These are phyloP conservation scores for Emydomyces testavorans DNA, from an alignment of 2,329 filamentous ascomycete genomes.

Conservation along the genomic window DNA sequence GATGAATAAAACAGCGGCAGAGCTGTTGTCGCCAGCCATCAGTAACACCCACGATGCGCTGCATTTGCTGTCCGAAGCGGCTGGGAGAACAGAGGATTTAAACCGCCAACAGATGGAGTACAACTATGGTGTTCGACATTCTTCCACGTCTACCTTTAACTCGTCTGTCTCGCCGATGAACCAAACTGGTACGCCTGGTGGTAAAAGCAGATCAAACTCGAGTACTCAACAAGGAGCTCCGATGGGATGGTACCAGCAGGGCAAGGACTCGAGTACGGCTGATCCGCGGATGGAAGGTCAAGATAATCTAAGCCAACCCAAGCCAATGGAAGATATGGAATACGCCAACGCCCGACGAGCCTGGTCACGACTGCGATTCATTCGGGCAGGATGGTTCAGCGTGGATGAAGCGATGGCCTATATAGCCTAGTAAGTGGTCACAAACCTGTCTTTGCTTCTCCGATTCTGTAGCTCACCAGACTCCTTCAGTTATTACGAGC, in stretches of 20 bases:
- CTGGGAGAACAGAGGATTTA: constrained; percentile 41
- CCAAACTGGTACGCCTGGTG: constrained; percentile 25
- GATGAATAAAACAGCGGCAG: constrained; percentile 49
- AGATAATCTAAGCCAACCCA: constrained; percentile 13
- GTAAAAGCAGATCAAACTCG: constrained; percentile 29
- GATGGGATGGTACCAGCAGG: constrained; percentile 38
- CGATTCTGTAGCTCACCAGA: constrained; percentile 13
- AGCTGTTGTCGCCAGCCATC: constrained; percentile 54
- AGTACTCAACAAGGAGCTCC: constrained; percentile 30
- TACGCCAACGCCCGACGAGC: constrained; percentile 60
- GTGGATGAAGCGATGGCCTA: constrained; percentile 87
- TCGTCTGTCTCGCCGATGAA: constrained; percentile 30
- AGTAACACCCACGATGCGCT: constrained; percentile 89
- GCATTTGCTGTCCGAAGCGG: constrained; percentile 82
- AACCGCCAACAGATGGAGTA: constrained; percentile 41
- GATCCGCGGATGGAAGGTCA: constrained; percentile 11
- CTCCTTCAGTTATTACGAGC: constrained; percentile 64
- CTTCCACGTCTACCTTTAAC: constrained; percentile 30
- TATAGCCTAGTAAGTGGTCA: constrained; percentile 63
- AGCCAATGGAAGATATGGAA: constrained; percentile 27
- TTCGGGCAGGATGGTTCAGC: constrained; percentile 94
- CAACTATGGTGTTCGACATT: constrained; percentile 30
- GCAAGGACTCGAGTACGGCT: constrained; percentile 5
- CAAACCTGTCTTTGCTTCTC: constrained; percentile 15
- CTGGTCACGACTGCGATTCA: constrained; percentile 89